Conservation (phyloP, 345 rosid species). For the Capsella bursapastoris region DNA sequence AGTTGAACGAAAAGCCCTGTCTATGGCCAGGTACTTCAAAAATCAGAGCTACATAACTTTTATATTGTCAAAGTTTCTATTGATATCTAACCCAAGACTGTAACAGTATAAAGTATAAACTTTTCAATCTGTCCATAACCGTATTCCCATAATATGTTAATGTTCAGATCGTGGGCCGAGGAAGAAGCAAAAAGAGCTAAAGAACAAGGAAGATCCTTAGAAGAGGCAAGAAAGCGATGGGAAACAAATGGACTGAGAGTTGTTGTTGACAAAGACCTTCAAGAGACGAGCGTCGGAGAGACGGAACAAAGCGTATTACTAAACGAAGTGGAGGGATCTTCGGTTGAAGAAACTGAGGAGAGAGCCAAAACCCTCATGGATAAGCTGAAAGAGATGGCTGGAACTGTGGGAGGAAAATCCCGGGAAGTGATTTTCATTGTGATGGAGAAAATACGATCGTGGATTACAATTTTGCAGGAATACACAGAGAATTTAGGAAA, state of each 20-base stretch:
- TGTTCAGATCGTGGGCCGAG: slow-evolving; percentile 92
- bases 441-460: slow-evolving; percentile 51
- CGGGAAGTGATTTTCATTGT: slow-evolving; percentile 57
- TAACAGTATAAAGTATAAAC: slow-evolving; percentile 8
- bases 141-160: slow-evolving; percentile 19
- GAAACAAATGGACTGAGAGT: slow-evolving; percentile 84
- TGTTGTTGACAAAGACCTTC: slow-evolving; percentile 76
- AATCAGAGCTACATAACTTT: slow-evolving; percentile 10
- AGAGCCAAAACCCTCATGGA: slow-evolving; percentile 65
- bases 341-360: slow-evolving; percentile 62
- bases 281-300: slow-evolving; percentile 58
- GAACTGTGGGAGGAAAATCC: slow-evolving; percentile 56
- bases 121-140: not conserved
- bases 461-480: slow-evolving; percentile 57
- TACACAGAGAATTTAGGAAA: slow-evolving; percentile 45
- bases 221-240: slow-evolving; percentile 89
- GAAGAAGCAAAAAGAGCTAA: slow-evolving; percentile 92
- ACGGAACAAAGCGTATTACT: slow-evolving; percentile 51
- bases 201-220: slow-evolving; percentile 81
- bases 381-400: slow-evolving; percentile 67
- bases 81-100: slow-evolving; percentile 10
- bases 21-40: slow-evolving; percentile 88
- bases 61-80: not conserved
- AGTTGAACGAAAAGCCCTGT: slow-evolving; percentile 90
- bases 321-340: slow-evolving; percentile 53